Base-by-base conservation (phyloP, 164 flowering plant species). In the Malania oleifera region DNA sequence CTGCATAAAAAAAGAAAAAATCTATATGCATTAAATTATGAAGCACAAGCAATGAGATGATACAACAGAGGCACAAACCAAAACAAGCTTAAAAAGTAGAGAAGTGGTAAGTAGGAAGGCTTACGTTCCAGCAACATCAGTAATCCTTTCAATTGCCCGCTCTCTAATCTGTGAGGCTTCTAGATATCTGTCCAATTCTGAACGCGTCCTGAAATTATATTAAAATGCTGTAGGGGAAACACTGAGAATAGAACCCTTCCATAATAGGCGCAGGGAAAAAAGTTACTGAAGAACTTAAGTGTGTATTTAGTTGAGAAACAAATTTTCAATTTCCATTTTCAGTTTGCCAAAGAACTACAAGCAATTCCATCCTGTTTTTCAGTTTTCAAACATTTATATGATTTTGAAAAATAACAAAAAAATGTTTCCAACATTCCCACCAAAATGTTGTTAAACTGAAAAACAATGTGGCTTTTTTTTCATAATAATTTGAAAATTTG, bases 101-200 rank as follows among this genome's bases (percentile, higher is more conserved):
- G 4, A 0, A 5, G 15, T 7, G 12, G 52, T n/a, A n/a, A 54
- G 31, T 27, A 52, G 8, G 49, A 28, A 65, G 26, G 3, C 98
- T 14, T 86, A 92, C 96, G 96, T 92, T 75, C 93, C 98, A 71
- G 78, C 71, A 26, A 87, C 98, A 78, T 85, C 76, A 22, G 73
- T 92, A 39, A 86, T 76, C 77, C 98, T 80, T 73, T 92, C 96
- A 71, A 86, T 79, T 55, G 98, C 98, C 13, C 96, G 75, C 52
- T 86, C 80, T 69, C 96, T 76, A 46, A 92, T 89, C 66, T 82
- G 91, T 46, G 96, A 89, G 45, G 96, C 98, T 70, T 85, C 93
- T 64, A 92, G 63, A 59, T 89, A 89, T 60, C 75, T 77, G 70
- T 92, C 98, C 38, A 92, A 77, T 67, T 92, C 98, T 43, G 81